Conservation (phyloP, 139 green algal genomes). For the Picochlorum sp. region DNA sequence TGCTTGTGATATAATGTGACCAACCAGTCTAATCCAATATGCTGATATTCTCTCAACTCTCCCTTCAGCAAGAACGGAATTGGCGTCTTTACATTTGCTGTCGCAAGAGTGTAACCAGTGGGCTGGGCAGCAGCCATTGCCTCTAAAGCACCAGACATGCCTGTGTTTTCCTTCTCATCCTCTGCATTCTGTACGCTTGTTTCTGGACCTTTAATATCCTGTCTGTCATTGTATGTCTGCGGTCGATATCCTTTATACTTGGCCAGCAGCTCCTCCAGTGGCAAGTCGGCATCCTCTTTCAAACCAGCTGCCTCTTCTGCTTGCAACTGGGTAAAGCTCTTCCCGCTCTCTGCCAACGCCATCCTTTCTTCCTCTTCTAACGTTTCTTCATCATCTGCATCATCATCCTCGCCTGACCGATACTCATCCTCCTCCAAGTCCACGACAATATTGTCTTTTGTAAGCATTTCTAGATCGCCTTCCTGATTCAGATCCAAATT, state of each 20-base stretch:
- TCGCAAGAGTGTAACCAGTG: constrained; percentile 71
- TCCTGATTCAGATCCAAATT: not conserved
- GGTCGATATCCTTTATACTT: constrained; percentile 35
- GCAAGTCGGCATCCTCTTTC: constrained; percentile 69
- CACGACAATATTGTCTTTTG: constrained; percentile 5
- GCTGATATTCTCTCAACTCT: constrained; percentile 89
- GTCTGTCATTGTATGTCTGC: not conserved
- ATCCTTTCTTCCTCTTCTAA: constrained; percentile 65
- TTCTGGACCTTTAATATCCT: constrained; percentile 14
- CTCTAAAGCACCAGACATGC: constrained; percentile 25
- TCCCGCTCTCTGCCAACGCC: constrained; percentile 29
- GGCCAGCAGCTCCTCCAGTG: constrained; percentile 78
- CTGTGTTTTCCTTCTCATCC: constrained; percentile 17
- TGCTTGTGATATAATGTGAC: constrained; percentile 82
- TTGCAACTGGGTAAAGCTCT: constrained; percentile 7
- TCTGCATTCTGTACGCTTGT: constrained; percentile 8
- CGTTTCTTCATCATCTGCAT: constrained; percentile 61
- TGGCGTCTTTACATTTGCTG: constrained; percentile 42
- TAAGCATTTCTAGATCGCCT: not conserved
- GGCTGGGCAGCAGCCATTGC: constrained; percentile 45
- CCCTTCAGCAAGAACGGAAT: constrained; percentile 85
- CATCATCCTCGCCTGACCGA: constrained; percentile 18
- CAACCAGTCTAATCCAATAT: constrained; percentile 95
- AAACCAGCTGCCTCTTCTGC: constrained; percentile 63
- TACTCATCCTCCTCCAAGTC: constrained; percentile 23